A percentile compares a stretch with the other conserved stretches of the same genome.
Conservation (phyloP, 192 early-diverging fungal species). For the Chytriomyces hyalinus region DNA sequence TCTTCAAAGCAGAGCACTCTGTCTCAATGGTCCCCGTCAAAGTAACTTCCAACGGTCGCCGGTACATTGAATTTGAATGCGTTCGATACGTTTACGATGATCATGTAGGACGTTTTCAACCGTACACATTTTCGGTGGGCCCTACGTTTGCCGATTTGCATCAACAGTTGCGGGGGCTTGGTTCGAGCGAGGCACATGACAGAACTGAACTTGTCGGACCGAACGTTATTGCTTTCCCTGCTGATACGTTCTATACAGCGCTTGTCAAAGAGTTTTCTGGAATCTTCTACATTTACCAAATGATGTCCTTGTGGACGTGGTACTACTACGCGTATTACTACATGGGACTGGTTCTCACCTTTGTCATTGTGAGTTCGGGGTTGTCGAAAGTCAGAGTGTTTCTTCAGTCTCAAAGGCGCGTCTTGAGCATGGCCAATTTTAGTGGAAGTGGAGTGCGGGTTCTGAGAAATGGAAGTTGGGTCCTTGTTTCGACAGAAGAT, state of each 20-base stretch:
- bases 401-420: slow-evolving; percentile 43
- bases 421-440: slow-evolving; percentile 53
- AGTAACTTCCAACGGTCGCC: slow-evolving; percentile 53
- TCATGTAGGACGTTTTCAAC: slow-evolving; percentile 57
- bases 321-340: slow-evolving; percentile 55
- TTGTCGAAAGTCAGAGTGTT: slow-evolving; percentile 47
- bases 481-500: slow-evolving; percentile 50
- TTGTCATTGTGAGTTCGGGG: slow-evolving; percentile 49
- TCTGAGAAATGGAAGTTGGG: slow-evolving; percentile 64
- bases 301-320: slow-evolving; percentile 54
- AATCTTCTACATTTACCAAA: slow-evolving; percentile 53
- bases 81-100: slow-evolving; percentile 74
- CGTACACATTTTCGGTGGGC: slow-evolving; percentile 64
- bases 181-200: slow-evolving; percentile 52
- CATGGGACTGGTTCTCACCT: slow-evolving; percentile 54
- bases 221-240: slow-evolving; percentile 72
- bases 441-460: slow-evolving; percentile 51
- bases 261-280: slow-evolving; percentile 61
- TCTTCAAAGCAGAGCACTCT: slow-evolving; percentile 34
- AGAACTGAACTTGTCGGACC: slow-evolving; percentile 68
- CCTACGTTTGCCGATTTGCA: slow-evolving; percentile 45
- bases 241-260: slow-evolving; percentile 61
- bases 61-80: slow-evolving; percentile 75
- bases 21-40: slow-evolving; percentile 42
- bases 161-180: slow-evolving; percentile 49